These are phyloP conservation scores for Kwoniella dendrophila DNA, from an alignment of 768 basidiomycete species.

Conservation along the genomic window DNA sequence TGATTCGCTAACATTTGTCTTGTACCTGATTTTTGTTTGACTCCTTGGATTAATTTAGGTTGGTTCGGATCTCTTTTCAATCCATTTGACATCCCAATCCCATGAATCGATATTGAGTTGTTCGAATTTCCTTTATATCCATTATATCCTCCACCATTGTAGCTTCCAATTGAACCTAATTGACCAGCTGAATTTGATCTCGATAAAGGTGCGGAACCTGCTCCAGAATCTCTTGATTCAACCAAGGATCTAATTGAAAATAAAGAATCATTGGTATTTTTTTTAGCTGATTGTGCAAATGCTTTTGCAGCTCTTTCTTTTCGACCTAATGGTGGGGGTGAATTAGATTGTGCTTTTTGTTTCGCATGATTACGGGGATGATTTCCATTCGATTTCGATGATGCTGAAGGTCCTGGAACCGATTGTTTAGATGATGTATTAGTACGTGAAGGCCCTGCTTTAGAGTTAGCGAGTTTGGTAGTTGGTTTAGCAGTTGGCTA, in stretches of 20 bases:
- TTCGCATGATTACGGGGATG: constrained; percentile 1
- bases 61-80: constrained; percentile 7
- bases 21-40: constrained; percentile 5
- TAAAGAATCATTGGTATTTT: constrained; percentile 22
- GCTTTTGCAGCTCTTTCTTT: constrained; percentile 43
- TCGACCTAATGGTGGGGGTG: constrained; percentile 36
- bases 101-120: constrained; percentile 15
- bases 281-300: constrained; percentile 36
- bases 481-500: background rate
- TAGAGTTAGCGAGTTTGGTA: background rate
- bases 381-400: background rate
- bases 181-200: background rate
- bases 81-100: constrained; percentile 20
- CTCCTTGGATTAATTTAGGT: background rate
- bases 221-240: constrained; percentile 22
- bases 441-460: background rate
- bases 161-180: too few species aligned
- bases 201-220: constrained; percentile 5
- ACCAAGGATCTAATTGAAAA: constrained; percentile 38
- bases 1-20: constrained; percentile 18
- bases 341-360: background rate
- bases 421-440: constrained; percentile 15
- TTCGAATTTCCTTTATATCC: background rate
- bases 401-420: constrained; percentile 13
- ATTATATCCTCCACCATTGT: too few species aligned